These are phyloP conservation scores for Agaricus sinodeliciosus DNA, from an alignment of 768 basidiomycete species.

Conservation along the genomic window DNA sequence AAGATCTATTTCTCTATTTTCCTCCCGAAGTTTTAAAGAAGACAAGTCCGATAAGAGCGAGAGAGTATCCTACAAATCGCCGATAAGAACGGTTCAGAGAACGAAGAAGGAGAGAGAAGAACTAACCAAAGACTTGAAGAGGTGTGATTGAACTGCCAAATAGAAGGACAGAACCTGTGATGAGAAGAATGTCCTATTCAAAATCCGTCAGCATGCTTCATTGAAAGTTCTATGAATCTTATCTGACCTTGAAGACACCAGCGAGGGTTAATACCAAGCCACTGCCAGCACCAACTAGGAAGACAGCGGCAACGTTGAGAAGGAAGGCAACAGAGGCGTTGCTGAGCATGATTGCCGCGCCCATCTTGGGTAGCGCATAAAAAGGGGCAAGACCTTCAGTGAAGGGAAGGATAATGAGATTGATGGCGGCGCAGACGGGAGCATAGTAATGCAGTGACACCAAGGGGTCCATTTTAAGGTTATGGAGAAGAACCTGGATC, in stretches of 20 bases:
- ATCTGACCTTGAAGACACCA: conserved; percentile 81
- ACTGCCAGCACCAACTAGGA: conserved; percentile 83
- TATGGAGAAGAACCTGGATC: conserved; percentile 92
- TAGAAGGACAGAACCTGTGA: conserved; percentile 82
- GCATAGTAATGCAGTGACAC: conserved; percentile 96
- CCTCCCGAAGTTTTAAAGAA: conserved; percentile 75
- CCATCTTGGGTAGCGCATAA: conserved; percentile 57
- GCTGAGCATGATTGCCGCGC: conserved; percentile 64
- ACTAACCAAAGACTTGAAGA: conserved; percentile 74
- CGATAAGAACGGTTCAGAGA: not conserved
- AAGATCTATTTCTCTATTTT: conserved; percentile 30
- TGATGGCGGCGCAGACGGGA: conserved; percentile 89
- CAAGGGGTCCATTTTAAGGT: conserved; percentile 96
- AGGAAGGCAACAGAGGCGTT: conserved; percentile 88
- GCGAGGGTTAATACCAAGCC: conserved; percentile 89
- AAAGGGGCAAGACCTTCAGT: conserved; percentile 90
- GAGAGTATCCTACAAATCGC: conserved; percentile 60
- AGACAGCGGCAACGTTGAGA: conserved; percentile 90
- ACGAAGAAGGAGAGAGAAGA: not conserved
- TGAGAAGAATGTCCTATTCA: conserved; percentile 83
- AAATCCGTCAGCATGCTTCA: not conserved
- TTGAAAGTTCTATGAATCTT: not conserved
- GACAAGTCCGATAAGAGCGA: conserved; percentile 80
- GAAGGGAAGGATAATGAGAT: conserved; percentile 80
- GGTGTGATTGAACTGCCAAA: conserved; percentile 78